Conservation (phyloP, 2,329 filamentous ascomycete species). For the Ceratocystis cacaofunesta region DNA sequence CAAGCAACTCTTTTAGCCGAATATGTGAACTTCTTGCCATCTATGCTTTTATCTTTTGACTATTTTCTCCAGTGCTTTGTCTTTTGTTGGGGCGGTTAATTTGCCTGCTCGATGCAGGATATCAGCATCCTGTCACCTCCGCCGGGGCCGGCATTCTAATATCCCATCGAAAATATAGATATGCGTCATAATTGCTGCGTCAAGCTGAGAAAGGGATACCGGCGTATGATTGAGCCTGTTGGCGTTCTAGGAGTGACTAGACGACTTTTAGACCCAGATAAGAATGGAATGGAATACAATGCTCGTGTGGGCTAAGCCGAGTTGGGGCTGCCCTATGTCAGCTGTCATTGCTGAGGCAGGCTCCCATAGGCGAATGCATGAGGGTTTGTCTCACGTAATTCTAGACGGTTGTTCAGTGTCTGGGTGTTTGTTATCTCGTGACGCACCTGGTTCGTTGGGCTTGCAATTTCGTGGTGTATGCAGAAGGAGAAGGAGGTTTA, state of each 20-base stretch:
- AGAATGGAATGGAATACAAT: neutral
- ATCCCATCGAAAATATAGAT: no score
- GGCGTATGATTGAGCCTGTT: neutral
- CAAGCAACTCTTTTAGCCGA: slow-evolving; percentile 9
- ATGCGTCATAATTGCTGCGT: neutral
- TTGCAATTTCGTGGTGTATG: no score
- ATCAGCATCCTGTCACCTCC: neutral
- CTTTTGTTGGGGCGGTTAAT: neutral
- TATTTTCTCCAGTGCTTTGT: neutral
- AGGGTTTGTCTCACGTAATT: neutral
- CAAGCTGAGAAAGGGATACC: neutral
- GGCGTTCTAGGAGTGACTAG: neutral
- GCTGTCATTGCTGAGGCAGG: neutral
- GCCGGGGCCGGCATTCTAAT: neutral
- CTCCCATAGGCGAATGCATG: neutral
- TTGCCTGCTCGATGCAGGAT: neutral
- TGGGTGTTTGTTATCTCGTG: no score
- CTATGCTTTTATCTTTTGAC: neutral
- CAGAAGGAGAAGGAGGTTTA: no score
- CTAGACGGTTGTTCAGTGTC: no score
- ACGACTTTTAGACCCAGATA: no score
- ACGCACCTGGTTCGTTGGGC: no score
- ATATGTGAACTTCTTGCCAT: slow-evolving; percentile 9
- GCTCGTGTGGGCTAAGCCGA: neutral
- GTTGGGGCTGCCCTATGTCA: neutral